A percentile compares a stretch with the other conserved stretches of the same genome.
Conservation (phyloP, 1,284 basidiomycete genomes). For the Grifola frondosa region DNA sequence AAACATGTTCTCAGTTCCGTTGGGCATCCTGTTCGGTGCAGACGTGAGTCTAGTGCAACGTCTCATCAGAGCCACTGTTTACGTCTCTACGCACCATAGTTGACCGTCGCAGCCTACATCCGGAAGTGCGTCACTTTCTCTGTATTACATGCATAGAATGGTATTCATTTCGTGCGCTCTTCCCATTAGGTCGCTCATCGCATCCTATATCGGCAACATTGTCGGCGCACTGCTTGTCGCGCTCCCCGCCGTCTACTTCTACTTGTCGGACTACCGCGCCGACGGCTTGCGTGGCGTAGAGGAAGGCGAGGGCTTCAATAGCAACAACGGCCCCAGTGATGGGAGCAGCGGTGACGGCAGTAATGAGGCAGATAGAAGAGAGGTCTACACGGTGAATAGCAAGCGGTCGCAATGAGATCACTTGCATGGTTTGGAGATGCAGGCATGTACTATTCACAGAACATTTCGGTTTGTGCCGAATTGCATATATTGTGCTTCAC, state of each 20-base stretch:
- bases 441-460: too few relatives aligned
- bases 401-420: conserved; percentile 9
- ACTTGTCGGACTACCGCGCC: conserved; percentile 50
- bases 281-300: conserved; percentile 34
- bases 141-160: background rate
- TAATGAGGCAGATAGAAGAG: conserved; percentile 7
- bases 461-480: too few relatives aligned
- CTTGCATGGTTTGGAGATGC: too few relatives aligned
- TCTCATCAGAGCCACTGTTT: background rate
- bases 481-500: too few relatives aligned
- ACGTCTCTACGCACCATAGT: conserved; percentile 30
- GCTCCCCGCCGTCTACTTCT: conserved; percentile 61
- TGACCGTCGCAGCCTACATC: conserved; percentile 62
- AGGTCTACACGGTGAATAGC: conserved; percentile 12
- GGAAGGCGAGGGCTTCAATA: conserved; percentile 34
- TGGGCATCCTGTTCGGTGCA: conserved; percentile 73
- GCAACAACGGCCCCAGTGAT: background rate
- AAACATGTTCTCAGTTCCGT: conserved; percentile 74
- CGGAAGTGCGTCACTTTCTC: conserved; percentile 49
- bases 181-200: conserved; percentile 56
- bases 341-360: conserved; percentile 5
- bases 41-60: conserved; percentile 42
- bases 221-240: conserved; percentile 66
- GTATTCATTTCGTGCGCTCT: too few relatives aligned
- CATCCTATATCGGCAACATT: conserved; percentile 68